Evolutionary conservation across 1,284 basidiomycete genomes (phyloP), one percentile per base, ranked within the genome.

Genomic region (Pholiota adiposa): DNA sequence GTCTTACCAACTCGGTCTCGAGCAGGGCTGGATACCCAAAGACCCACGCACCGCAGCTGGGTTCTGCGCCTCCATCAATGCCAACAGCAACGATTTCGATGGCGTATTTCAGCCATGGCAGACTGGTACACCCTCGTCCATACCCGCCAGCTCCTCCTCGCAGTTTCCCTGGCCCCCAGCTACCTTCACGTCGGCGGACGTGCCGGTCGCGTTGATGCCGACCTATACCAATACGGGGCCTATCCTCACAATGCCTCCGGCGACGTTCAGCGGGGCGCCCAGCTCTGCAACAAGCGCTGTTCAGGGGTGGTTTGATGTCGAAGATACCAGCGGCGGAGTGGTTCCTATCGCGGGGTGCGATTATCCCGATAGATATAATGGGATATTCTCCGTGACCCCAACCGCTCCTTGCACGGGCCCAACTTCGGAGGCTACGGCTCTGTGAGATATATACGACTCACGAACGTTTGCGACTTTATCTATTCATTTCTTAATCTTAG

Each of bases 1-100:
- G 93, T 89, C 90, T 25, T 95, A 95, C 78, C 77, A 88, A 69
- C 88, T 95, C 56, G 94, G 94, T 23, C 78, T 93, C 43, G 74
- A 85, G 66, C 76, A 89, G 51, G 94, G 93, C 8, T 96, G 89
- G 87, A 88, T 95, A 63, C 92, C 94, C 14, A 75, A 73, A 1
- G 91, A 96, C 72, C 94, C 94, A 9, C 83, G 93, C 56, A 72
- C 67, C 7, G 83, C 88, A 1, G 49, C 77, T 27, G 94, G 94
- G 25, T 83, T 78, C 46, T 96, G 94, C 70, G 78, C 72, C 23
- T 72, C 79, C 8, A 73, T 88, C 50, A 82, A 86, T 31, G 80
- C 72, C 9, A 68, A 38, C 16, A 38, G 72, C 11, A 65, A 75
- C 16, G 58, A 60, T 7, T 93, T 90, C 69, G 71, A 80, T 66